Percentiles rank a stretch among this genome's conserved stretches.
These are phyloP conservation scores for Tubosaeta brunneosetosa DNA, from an alignment of 768 basidiomycete species.

Conservation along the genomic window DNA sequence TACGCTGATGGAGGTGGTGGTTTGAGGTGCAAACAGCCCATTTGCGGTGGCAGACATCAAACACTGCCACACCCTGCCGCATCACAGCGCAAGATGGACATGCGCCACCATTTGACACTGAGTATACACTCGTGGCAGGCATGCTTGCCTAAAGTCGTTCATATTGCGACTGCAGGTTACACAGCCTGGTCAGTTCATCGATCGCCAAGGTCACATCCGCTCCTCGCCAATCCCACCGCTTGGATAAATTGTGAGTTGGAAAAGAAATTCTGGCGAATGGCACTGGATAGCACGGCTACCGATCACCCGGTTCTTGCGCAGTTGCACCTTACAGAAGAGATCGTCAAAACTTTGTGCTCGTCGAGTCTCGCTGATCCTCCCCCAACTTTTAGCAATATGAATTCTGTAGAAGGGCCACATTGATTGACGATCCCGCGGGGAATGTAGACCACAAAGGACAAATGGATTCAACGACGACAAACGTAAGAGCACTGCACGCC, in stretches of 20 bases:
- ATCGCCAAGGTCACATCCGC: background rate
- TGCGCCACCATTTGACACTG: background rate
- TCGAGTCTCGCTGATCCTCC: conserved; percentile 45
- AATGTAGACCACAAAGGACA: background rate
- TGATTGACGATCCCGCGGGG: conserved; percentile 53
- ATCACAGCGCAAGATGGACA: background rate
- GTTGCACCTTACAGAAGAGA: background rate
- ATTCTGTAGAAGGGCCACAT: conserved; percentile 66
- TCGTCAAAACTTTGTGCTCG: conserved; percentile 35
- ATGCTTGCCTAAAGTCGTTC: no score
- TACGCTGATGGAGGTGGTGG: conserved; percentile 9
- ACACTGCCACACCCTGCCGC: background rate
- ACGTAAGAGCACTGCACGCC: conserved; percentile 68
- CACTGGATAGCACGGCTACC: no score
- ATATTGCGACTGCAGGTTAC: conserved; percentile 15
- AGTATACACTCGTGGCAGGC: background rate
- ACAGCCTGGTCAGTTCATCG: conserved; percentile 35
- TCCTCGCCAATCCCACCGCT: no score
- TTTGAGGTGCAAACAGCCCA: conserved; percentile 10
- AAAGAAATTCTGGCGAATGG: no score
- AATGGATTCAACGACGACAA: conserved; percentile 13
- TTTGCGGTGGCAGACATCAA: background rate
- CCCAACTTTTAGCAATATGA: conserved; percentile 39
- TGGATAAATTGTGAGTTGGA: no score
- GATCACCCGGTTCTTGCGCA: no score